Evolutionary conservation across 176 grass and related monocot species (phyloP).

Genomic region (Juncus inflexus): DNA sequence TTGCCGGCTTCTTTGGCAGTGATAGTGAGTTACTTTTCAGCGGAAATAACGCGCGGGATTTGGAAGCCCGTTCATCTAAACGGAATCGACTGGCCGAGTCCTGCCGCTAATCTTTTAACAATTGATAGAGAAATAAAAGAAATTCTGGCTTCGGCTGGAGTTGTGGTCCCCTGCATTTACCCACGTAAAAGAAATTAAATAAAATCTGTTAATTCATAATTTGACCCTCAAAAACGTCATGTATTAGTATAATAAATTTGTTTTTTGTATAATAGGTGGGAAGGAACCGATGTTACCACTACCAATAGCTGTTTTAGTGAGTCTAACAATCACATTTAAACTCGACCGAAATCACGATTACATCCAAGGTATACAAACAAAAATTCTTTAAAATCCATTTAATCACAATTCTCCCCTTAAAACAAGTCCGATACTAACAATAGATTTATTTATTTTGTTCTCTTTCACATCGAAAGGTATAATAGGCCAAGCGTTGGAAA

Average conservation of each 20-base stretch:
- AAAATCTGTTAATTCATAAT: no score
- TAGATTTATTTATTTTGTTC: no score
- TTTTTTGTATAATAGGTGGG: slow-evolving; percentile 32
- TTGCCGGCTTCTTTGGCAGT: slow-evolving; percentile 47
- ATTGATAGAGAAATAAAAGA: slow-evolving; percentile 75
- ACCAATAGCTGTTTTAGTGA: slow-evolving; percentile 67
- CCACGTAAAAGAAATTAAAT: slow-evolving; percentile 28
- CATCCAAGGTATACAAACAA: slow-evolving; percentile 21
- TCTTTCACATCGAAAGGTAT: slow-evolving; percentile 8
- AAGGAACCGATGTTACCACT: slow-evolving; percentile 69
- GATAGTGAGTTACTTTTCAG: slow-evolving; percentile 44
- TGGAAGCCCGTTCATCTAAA: slow-evolving; percentile 53
- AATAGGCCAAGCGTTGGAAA: slow-evolving; percentile 48
- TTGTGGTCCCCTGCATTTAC: slow-evolving; percentile 57
- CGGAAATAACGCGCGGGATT: slow-evolving; percentile 54
- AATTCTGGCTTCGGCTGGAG: slow-evolving; percentile 63
- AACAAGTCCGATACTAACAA: no score
- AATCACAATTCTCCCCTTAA: no score
- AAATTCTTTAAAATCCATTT: no score
- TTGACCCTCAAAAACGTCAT: background rate
- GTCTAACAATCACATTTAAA: slow-evolving; percentile 75
- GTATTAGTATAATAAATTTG: slow-evolving; percentile 2
- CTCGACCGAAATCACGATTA: slow-evolving; percentile 47
- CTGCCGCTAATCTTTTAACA: slow-evolving; percentile 39
- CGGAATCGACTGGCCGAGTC: slow-evolving; percentile 50